These are phyloP conservation scores for Danielia reshetovae DNA, from an alignment of 805 yeast species.

Conservation along the genomic window DNA sequence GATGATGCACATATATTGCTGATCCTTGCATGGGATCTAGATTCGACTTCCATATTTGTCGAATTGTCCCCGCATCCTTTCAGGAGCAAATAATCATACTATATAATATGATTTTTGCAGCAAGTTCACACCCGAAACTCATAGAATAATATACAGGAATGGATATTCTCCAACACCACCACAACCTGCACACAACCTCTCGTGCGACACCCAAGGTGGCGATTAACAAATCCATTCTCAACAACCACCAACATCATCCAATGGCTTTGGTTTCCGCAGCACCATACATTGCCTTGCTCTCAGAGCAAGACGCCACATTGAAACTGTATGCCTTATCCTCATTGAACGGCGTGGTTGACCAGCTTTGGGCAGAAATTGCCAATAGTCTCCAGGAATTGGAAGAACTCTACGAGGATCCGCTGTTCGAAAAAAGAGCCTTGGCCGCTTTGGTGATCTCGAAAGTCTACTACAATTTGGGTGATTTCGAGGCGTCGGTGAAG, in stretches of 20 bases:
- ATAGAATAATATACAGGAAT: too few relatives aligned
- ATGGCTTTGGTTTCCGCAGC: slow-evolving; percentile 82
- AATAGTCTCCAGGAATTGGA: slow-evolving; percentile 85
- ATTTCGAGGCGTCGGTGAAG: slow-evolving; percentile 84
- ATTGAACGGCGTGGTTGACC: slow-evolving; percentile 78
- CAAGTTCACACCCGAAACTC: too few relatives aligned
- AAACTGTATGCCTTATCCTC: slow-evolving; percentile 83
- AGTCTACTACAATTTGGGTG: slow-evolving; percentile 87
- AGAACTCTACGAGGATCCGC: slow-evolving; percentile 81
- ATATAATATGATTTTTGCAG: too few relatives aligned
- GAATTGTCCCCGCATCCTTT: too few relatives aligned
- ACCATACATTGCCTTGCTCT: slow-evolving; percentile 83
- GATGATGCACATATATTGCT: too few relatives aligned
- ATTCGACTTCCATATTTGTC: too few relatives aligned
- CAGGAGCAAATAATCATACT: too few relatives aligned
- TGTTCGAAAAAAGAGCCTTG: slow-evolving; percentile 69
- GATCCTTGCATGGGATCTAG: too few relatives aligned
- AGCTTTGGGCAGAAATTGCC: slow-evolving; percentile 96
- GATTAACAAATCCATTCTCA: not conserved
- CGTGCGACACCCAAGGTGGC: too few relatives aligned
- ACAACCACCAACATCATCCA: not conserved
- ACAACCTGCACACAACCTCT: too few relatives aligned
- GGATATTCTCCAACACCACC: too few relatives aligned
- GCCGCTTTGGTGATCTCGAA: slow-evolving; percentile 94
- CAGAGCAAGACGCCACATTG: slow-evolving; percentile 73